Base-by-base conservation (phyloP, 2,329 filamentous ascomycete species). In the Penicillium sp. region DNA sequence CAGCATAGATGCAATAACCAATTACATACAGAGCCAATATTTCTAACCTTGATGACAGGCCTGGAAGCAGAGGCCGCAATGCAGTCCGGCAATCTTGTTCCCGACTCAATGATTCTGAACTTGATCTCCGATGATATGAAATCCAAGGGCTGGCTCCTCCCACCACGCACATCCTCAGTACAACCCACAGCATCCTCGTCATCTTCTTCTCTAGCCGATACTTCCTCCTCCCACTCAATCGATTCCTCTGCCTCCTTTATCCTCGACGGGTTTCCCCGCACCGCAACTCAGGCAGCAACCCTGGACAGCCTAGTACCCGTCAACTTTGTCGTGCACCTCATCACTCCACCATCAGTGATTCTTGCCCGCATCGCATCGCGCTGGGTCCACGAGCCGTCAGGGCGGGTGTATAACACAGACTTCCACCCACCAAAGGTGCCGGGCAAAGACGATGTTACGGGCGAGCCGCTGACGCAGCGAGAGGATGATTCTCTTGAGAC, bases 261-360 rank as follows among this genome's bases (percentile, higher is more conserved):
- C 56, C 84, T 98, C 46, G 93, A 98, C 67, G 93, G 93, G 15
- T 98, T 97, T 70, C 93, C 93, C 2, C 85, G 93, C 57, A 98
- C 88, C 6, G 85, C 87, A 1, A 66, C 75, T 3, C 93, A 98
- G 71, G 93, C 90, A 26, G 69, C 73, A 37, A 83, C 83, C 50
- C 79, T 97, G 42, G 89, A 95, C 65, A 73, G 75, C 40, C 77
- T 96, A 31, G 80, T 97, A 29, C 89, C 91, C n/a, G 90, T 98
- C 67, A 98, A 98, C 70, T 80, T 96, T 53, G 93, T 89, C 43
- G 84, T 96, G 52, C 88, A 87, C 48, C 77, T 97, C 59, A 79
- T 85, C 64, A 97, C 91, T 0, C 93, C 93, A 0, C 81, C 87
- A 31, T 80, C 85, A 8, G 87, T 96, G 53, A 89, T 98, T 53